Base-by-base conservation (phyloP, 176 grass and related monocot genomes). In the Echinochloa phyllopogon region DNA sequence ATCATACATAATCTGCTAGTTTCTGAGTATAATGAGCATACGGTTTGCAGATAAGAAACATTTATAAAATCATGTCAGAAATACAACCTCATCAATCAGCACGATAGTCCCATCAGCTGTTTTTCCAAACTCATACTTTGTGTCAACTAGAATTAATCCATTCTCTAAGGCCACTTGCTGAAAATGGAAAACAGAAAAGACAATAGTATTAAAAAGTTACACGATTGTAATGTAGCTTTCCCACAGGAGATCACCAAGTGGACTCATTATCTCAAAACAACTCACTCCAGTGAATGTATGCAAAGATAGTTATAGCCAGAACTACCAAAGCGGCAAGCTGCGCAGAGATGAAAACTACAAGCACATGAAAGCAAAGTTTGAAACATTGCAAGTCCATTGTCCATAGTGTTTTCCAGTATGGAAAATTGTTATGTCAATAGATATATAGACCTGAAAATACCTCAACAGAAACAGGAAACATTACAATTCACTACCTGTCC, bases 91-190 rank as follows among this genome's bases (percentile, higher is more conserved):
- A 87, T 98, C 93, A 65, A 98, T 90, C 78, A 98, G 90, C 83
- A 98, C 59, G 24, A 98, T 90, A 59, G 87, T 94, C 62, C 96
- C 96, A 79, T 95, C 93, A 82, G 65, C 57, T 87, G 88, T 77
- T 83, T 98, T 98, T 55, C 96, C 93, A 57, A 98, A 98, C 78
- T 98, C 96, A 87, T 98, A 98, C 69, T 98, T 98, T 68, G 93
- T 98, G 74, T 95, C 96, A 74, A 95, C 93, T 63, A 98, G 77
- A 87, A 95, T 82, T 25, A 98, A 84, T 74, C 91, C 93, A 91
- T 95, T 93, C 81, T 95, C 74, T 59, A 87, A 76, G 41, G 93
- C 93, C 68, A 98, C 89, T 95, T 95, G 41, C 96, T 98, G 91
- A 74, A 94, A 85, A 79, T 21, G 21, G 59, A 74, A 48, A 88